These are phyloP conservation scores for Diddensiella caesifluorescens DNA, from an alignment of 805 yeast species.

Conservation along the genomic window DNA sequence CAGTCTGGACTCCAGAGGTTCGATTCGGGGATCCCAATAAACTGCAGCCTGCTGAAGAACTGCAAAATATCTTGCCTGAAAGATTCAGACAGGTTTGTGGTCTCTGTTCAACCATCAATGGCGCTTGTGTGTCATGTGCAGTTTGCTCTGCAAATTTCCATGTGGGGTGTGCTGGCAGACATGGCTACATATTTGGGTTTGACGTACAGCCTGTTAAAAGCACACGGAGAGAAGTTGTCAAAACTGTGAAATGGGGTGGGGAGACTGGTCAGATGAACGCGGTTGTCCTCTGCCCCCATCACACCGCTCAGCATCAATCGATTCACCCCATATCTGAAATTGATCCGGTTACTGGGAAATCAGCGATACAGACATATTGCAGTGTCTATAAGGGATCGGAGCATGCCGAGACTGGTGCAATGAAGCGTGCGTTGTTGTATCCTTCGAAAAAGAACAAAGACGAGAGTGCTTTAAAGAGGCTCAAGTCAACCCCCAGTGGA, in stretches of 20 bases:
- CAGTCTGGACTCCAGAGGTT: constrained; percentile 47
- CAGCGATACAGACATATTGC: constrained; percentile 31
- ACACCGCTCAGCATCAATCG: constrained; percentile 17
- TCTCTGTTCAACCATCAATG: constrained; percentile 47
- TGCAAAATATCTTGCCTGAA: constrained; percentile 27
- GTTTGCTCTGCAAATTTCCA: constrained; percentile 42
- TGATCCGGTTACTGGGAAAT: constrained; percentile 20
- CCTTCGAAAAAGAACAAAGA: constrained; percentile 2
- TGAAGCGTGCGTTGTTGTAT: constrained; percentile 12
- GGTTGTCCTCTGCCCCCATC: constrained; percentile 30
- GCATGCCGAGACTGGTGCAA: constrained; percentile 13
- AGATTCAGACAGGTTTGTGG: constrained; percentile 31
- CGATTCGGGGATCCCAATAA: constrained; percentile 38
- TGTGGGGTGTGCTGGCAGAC: constrained; percentile 53
- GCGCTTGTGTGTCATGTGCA: constrained; percentile 46
- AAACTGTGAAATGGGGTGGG: constrained; percentile 19
- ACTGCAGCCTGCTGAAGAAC: constrained; percentile 46
- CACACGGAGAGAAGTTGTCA: constrained; percentile 24
- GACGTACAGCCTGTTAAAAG: constrained; percentile 30
- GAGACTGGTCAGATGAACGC: constrained; percentile 27
- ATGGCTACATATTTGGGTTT: constrained; percentile 51
- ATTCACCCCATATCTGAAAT: constrained; percentile 24
- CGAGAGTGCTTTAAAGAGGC: constrained; percentile 1
- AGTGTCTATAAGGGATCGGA: constrained; percentile 22
- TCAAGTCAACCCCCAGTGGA: background rate